A percentile compares a stretch with the other conserved stretches of the same genome.
Evolutionary conservation across 1,139 yeast species (phyloP).

Genomic region (Yamadazyma blattariae): DNA sequence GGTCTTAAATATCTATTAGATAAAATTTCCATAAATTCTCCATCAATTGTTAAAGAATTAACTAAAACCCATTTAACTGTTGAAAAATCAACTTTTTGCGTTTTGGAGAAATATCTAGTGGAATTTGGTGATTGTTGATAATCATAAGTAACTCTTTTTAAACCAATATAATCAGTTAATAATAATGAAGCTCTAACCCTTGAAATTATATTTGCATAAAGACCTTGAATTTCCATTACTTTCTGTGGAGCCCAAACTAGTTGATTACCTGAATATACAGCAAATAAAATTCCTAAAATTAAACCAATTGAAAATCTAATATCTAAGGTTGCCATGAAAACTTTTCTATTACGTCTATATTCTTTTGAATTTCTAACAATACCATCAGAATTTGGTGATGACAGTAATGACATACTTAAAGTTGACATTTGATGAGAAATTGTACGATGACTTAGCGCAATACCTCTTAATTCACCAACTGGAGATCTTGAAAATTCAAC

Average conservation of each 20-base stretch:
- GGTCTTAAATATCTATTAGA: slow-evolving; percentile 93
- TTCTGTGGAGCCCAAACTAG: slow-evolving; percentile 77
- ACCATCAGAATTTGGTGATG: slow-evolving; percentile 53
- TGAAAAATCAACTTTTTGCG: slow-evolving; percentile 74
- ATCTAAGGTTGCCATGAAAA: slow-evolving; percentile 72
- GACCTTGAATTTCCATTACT: slow-evolving; percentile 78
- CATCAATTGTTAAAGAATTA: slow-evolving; percentile 88
- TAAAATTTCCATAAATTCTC: slow-evolving; percentile 86
- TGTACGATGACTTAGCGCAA: slow-evolving; percentile 86
- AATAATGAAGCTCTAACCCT: slow-evolving; percentile 68
- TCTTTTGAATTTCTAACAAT: slow-evolving; percentile 31
- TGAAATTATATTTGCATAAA: slow-evolving; percentile 79
- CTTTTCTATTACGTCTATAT: slow-evolving; percentile 28
- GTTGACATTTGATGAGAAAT: slow-evolving; percentile 86
- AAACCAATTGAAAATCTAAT: slow-evolving; percentile 86
- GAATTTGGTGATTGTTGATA: slow-evolving; percentile 88
- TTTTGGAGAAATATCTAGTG: slow-evolving; percentile 77
- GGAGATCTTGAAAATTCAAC: slow-evolving; percentile 92
- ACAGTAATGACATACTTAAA: slow-evolving; percentile 63
- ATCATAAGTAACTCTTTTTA: slow-evolving; percentile 89
- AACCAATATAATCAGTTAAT: slow-evolving; percentile 83
- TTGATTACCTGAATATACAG: slow-evolving; percentile 82
- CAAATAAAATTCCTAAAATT: slow-evolving; percentile 74
- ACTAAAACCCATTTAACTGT: slow-evolving; percentile 87
- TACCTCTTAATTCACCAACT: slow-evolving; percentile 88